Conservation (phyloP, 2,329 filamentous ascomycete genomes). For the Aspergillus sp. region DNA sequence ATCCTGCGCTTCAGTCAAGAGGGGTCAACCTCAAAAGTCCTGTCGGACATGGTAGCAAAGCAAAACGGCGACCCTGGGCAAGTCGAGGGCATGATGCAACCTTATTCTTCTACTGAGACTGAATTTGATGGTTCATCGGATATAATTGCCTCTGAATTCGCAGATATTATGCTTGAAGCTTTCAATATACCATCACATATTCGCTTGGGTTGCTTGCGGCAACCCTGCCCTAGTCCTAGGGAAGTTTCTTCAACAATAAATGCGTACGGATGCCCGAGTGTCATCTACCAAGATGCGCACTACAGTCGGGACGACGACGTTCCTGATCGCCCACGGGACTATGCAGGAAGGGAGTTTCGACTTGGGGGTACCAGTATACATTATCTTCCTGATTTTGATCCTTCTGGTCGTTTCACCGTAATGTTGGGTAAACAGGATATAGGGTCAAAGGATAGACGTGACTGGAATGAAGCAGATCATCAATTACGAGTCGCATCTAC, state of each 20-base stretch:
- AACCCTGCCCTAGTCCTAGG: conserved; percentile 28
- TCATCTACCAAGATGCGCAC: conserved; percentile 80
- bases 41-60: conserved; percentile 15
- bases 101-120: conserved; percentile 20
- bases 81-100: conserved; percentile 16
- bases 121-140: conserved; percentile 11
- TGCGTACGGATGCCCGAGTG: conserved; percentile 59
- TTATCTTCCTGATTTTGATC: conserved; percentile 77
- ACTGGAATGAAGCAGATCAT: conserved; percentile 53
- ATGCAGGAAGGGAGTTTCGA: conserved; percentile 82
- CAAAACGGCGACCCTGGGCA: conserved; percentile 9
- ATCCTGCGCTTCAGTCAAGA: conserved; percentile 66
- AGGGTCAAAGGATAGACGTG: conserved; percentile 50
- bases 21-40: conserved; percentile 52
- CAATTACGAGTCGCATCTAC: conserved; percentile 59
- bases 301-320: conserved; percentile 85
- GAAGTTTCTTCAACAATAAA: conserved; percentile 58
- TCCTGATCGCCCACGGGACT: conserved; percentile 73
- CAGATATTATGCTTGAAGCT: conserved; percentile 24
- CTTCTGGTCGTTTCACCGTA: conserved; percentile 57
- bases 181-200: conserved; percentile 29
- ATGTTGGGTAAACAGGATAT: conserved; percentile 55
- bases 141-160: conserved; percentile 20
- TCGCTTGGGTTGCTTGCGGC: conserved; percentile 26
- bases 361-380: conserved; percentile 73